Evolutionary conservation across 164 flowering plant genomes (phyloP).

Genomic region (Tetrastigma voinierianum): DNA sequence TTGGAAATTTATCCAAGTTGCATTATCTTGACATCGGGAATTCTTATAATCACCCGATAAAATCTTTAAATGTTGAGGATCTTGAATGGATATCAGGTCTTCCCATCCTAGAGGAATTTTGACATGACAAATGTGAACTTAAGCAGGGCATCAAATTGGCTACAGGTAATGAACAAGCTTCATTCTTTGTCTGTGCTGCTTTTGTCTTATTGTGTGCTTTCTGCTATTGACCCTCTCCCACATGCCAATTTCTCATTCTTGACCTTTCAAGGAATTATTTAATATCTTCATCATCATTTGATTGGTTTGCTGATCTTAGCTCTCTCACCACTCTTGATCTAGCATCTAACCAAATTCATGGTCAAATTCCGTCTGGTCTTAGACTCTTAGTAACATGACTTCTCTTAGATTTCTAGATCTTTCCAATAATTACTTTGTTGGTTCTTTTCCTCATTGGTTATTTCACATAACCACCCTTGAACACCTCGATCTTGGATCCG

Average conservation of each 20-base stretch:
- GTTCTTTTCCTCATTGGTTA: neutral
- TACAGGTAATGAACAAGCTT: slow-evolving; percentile 9
- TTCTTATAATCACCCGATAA: no score
- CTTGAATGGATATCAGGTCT: slow-evolving; percentile 23
- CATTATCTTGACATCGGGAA: neutral
- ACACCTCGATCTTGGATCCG: neutral
- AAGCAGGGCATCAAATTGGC: neutral
- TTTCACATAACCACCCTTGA: neutral
- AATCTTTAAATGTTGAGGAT: neutral
- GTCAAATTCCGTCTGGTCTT: neutral
- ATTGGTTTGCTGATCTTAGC: neutral
- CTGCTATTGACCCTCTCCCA: neutral
- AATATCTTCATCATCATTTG: neutral
- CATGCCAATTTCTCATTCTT: neutral
- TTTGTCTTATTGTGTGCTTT: slow-evolving; percentile 7
- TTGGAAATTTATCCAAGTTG: slow-evolving; percentile 1
- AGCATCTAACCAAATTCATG: neutral
- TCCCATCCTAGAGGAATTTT: slow-evolving; percentile 12
- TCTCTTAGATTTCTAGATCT: no score
- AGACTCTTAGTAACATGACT: neutral
- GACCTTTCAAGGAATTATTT: neutral
- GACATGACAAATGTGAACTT: slow-evolving; percentile 9
- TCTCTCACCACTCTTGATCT: slow-evolving; percentile 13
- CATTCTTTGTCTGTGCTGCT: slow-evolving; percentile 14
- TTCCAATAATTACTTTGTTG: no score